phyloP scores from a whole-genome alignment of 169 alveolate genomes.

The Plasmodium coatneyi region DNA sequence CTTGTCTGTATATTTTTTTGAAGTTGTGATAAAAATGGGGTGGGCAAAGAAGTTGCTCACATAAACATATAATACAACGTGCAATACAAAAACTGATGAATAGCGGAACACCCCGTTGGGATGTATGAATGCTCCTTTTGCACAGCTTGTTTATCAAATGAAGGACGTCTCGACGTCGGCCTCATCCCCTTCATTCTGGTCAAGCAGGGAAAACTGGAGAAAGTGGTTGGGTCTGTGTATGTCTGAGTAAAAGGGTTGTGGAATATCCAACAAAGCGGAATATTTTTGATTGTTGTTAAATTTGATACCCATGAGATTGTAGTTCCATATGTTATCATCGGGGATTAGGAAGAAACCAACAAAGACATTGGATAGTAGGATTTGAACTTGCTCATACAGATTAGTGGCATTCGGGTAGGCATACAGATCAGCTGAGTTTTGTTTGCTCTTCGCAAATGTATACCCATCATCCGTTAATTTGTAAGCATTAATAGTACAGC shows the following conservation, averaged over 20 bases:
- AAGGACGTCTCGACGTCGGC: constrained; percentile 71
- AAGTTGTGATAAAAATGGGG: neutral
- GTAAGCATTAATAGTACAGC: constrained; percentile 96
- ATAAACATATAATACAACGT: neutral
- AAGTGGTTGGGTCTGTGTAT: constrained; percentile 96
- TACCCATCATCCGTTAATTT: constrained; percentile 94
- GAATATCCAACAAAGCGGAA: constrained; percentile 93
- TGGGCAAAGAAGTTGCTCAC: neutral
- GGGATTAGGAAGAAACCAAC: constrained; percentile 99
- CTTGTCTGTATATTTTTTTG: neutral
- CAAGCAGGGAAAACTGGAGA: constrained; percentile 87
- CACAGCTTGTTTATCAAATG: neutral
- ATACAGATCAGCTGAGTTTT: constrained; percentile 76
- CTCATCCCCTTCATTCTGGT: constrained; percentile 63
- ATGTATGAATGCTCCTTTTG: neutral
- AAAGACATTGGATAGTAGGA: constrained; percentile 96
- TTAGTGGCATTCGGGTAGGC: constrained; percentile 60
- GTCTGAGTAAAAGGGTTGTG: constrained; percentile 98
- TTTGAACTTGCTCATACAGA: constrained; percentile 92
- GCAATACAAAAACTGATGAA: neutral
- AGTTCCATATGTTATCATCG: constrained; percentile 99
- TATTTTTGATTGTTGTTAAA: constrained; percentile 94
- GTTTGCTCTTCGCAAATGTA: constrained; percentile 92
- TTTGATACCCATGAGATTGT: constrained; percentile 97
- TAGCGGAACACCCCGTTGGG: neutral